These are phyloP conservation scores for Schizophyllum amplum DNA, from an alignment of 1,284 basidiomycete species.

Conservation along the genomic window DNA sequence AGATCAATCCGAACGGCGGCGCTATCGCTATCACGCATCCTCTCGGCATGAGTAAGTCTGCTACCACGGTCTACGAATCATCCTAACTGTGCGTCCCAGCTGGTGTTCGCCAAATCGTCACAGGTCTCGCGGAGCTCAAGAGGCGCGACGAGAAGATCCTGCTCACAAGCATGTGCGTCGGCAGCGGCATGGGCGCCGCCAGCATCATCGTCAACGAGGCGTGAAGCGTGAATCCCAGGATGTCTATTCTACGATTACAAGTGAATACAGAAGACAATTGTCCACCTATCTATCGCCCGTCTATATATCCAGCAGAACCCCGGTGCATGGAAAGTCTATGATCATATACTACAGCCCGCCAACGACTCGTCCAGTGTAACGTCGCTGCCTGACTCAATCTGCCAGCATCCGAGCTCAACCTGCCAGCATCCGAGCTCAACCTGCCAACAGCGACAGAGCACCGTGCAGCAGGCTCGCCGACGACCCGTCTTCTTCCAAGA, in stretches of 20 bases:
- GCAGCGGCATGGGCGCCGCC: slow-evolving; percentile 84
- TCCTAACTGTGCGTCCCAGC: slow-evolving; percentile 34
- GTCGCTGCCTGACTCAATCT: not conserved
- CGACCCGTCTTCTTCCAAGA: not conserved
- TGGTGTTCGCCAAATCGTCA: slow-evolving; percentile 79
- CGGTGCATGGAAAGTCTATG: not conserved
- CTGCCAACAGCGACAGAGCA: not conserved
- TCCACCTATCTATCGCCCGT: not conserved
- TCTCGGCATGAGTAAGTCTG: slow-evolving; percentile 69
- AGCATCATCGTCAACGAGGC: slow-evolving; percentile 76
- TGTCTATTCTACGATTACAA: not conserved
- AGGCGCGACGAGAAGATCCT: slow-evolving; percentile 58
- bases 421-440: not conserved
- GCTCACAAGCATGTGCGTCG: slow-evolving; percentile 85
- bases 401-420: not conserved
- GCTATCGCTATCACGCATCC: slow-evolving; percentile 82
- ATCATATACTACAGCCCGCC: no score
- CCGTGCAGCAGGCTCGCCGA: not conserved
- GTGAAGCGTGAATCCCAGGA: not conserved
- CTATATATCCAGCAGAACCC: not conserved
- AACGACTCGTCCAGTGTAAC: no score
- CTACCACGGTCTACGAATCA: no score
- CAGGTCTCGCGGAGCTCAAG: slow-evolving; percentile 73
- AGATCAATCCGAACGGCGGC: slow-evolving; percentile 87
- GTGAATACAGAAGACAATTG: not conserved